A percentile compares a stretch with the other conserved stretches of the same genome.
phyloP scores from a whole-genome alignment of 2,329 filamentous ascomycete species.

The Calonectria fujianensis region DNA sequence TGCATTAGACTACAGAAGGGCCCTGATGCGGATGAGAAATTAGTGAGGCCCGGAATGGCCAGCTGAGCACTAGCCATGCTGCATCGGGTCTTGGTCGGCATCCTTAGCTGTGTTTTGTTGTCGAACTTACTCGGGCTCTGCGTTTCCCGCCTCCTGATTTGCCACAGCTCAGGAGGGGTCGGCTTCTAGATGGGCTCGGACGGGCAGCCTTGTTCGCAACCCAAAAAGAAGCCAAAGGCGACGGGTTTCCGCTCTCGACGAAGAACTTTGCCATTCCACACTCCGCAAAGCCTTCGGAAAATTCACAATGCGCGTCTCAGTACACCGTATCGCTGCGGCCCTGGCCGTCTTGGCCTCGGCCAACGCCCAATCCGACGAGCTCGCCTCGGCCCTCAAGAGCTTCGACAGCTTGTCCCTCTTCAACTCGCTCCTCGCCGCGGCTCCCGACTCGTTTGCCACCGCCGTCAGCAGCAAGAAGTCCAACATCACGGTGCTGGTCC shows the following conservation, averaged over 20 bases:
- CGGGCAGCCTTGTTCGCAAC: conserved; percentile 16
- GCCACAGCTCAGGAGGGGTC: not conserved
- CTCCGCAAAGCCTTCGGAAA: not conserved
- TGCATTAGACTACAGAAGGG: not conserved
- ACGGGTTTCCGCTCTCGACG: not conserved
- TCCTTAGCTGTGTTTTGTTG: not conserved
- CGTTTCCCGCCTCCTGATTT: not conserved
- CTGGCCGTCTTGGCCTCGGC: conserved; percentile 33
- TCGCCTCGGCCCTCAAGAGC: conserved; percentile 37
- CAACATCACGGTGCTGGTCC: conserved; percentile 49
- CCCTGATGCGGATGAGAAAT: conserved; percentile 22
- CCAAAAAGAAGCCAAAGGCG: conserved; percentile 1
- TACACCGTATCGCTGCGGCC: not conserved
- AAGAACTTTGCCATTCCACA: not conserved
- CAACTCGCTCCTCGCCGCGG: conserved; percentile 30
- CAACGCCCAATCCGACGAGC: conserved; percentile 40
- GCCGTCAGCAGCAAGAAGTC: conserved; percentile 27
- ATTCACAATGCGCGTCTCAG: conserved; percentile 34
- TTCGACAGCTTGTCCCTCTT: conserved; percentile 46
- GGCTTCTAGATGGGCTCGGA: conserved; percentile 12
- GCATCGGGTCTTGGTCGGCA: not conserved
- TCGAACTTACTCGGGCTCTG: not conserved
- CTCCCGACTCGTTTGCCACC: conserved; percentile 24
- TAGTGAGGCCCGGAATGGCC: not conserved
- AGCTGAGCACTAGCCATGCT: conserved; percentile 8